phyloP scores from a whole-genome alignment of 108 stramenopile genomes.

The Nannochloropsis oceanica region DNA sequence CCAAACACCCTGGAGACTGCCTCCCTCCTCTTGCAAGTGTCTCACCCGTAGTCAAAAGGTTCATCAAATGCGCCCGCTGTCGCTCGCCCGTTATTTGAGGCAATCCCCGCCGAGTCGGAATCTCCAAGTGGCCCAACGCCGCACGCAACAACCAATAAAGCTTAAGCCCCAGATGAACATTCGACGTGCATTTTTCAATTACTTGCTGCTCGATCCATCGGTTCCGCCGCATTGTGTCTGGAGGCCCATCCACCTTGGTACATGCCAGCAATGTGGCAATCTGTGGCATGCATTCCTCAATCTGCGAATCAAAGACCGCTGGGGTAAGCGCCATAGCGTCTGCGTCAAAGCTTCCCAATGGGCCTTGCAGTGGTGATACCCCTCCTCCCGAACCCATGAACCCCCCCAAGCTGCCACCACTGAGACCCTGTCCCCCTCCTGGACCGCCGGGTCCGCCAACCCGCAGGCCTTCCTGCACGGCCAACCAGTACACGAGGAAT shows the following conservation, averaged over 20 bases:
- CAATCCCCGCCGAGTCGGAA: not conserved
- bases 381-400: not conserved
- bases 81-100: not conserved
- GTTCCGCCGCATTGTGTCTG: not conserved
- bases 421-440: not conserved
- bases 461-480: not conserved
- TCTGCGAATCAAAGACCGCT: not conserved
- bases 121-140: not conserved
- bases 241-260: not conserved
- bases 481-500: not conserved
- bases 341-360: not conserved
- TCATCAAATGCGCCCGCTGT: not conserved
- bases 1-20: not conserved
- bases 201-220: not conserved
- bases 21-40: not conserved
- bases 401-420: not conserved
- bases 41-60: not conserved
- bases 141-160: not conserved
- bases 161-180: not conserved
- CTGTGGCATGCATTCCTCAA: not conserved
- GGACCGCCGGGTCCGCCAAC: not conserved
- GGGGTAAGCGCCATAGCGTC: not conserved
- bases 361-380: not conserved
- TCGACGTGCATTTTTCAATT: not conserved
- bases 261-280: not conserved